phyloP scores from a whole-genome alignment of 2,329 filamentous ascomycete genomes.

The Tothia fuscella region DNA sequence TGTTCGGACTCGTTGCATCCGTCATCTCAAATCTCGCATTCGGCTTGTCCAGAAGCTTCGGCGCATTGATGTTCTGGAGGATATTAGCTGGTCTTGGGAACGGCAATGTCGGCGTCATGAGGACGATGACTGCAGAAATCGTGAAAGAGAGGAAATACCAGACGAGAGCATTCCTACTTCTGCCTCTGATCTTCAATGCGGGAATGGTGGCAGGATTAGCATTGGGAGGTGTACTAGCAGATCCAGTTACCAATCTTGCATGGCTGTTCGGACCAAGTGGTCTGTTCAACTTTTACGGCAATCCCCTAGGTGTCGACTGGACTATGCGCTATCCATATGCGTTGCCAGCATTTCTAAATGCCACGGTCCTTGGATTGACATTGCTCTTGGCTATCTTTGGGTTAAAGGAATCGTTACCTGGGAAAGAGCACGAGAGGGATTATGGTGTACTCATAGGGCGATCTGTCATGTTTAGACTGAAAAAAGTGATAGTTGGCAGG shows the following conservation, averaged over 20 bases:
- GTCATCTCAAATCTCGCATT: conserved; percentile 46
- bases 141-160: conserved; percentile 45
- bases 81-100: conserved; percentile 46
- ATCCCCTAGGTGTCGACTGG: conserved; percentile 27
- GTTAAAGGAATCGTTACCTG: conserved; percentile 27
- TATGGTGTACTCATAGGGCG: conserved; percentile 3
- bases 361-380: conserved; percentile 21
- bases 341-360: conserved; percentile 32
- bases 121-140: conserved; percentile 50
- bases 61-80: conserved; percentile 44
- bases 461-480: conserved; percentile 11
- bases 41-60: conserved; percentile 45
- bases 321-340: conserved; percentile 40
- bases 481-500: conserved; percentile 17
- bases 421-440: conserved; percentile 16
- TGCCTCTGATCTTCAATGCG: conserved; percentile 44
- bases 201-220: conserved; percentile 11
- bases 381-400: conserved; percentile 24
- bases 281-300: conserved; percentile 21
- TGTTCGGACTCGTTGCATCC: conserved; percentile 54
- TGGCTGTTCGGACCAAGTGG: conserved; percentile 34
- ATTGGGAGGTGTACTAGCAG: conserved; percentile 33
- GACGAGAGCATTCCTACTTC: conserved; percentile 34
- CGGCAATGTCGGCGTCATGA: conserved; percentile 50
- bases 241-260: conserved; percentile 30